Conservation (phyloP, 305 asterid species). For the Withania somnifera region DNA sequence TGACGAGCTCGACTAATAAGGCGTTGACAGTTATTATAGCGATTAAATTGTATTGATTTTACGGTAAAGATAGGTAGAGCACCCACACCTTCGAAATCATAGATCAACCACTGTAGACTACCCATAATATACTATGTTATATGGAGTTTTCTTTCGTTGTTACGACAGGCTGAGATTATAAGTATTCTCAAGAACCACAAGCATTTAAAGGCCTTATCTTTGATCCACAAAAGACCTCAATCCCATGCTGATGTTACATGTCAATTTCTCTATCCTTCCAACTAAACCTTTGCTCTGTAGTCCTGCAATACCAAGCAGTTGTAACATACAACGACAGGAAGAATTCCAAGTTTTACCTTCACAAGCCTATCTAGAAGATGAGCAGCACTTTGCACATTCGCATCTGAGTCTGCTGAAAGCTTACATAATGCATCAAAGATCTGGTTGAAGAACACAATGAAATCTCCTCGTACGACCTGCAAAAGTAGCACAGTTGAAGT, state of each 20-base stretch:
- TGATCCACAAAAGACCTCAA: background rate
- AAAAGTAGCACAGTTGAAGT: constrained; percentile 16
- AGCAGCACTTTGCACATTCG: constrained; percentile 92
- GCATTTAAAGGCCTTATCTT: background rate
- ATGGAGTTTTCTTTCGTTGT: too few species aligned
- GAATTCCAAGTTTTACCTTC: constrained; percentile 32
- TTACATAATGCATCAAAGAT: constrained; percentile 74
- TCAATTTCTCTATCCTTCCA: background rate
- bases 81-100: too few species aligned
- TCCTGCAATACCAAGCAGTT: background rate
- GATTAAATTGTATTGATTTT: too few species aligned
- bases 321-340: background rate
- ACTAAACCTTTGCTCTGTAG: background rate
- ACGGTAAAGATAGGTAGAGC: too few species aligned
- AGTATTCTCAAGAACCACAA: background rate
- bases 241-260: background rate
- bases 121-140: too few species aligned
- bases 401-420: constrained; percentile 86
- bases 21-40: too few species aligned
- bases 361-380: constrained; percentile 91
- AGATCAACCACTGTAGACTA: too few species aligned
- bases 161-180: too few species aligned
- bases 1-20: too few species aligned
- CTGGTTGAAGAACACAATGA: constrained; percentile 75
- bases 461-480: constrained; percentile 87